Base-by-base conservation (phyloP, 129 eudicot genomes). In the Centella asiatica region DNA sequence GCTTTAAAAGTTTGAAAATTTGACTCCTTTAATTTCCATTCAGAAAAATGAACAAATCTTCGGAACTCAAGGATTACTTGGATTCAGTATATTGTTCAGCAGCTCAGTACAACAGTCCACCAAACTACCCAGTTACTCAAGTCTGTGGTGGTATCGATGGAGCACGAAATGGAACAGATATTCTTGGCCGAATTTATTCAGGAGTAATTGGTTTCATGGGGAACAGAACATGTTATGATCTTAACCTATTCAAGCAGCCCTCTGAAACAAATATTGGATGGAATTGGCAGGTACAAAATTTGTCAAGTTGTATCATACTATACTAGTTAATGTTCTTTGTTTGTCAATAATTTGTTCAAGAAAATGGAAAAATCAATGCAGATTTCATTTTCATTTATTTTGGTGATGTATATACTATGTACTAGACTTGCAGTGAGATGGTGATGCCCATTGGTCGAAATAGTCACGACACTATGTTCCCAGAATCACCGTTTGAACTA, bases 351-450 rank as follows among this genome's bases (percentile, higher is more conserved):
- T n/a, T n/a, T n/a, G n/a, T n/a, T n/a, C n/a, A n/a, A n/a, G n/a
- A n/a, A n/a, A n/a, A n/a, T n/a, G n/a, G n/a, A n/a, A n/a, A n/a
- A n/a, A n/a, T n/a, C n/a, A n/a, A n/a, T n/a, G n/a, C n/a, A n/a
- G n/a, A n/a, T n/a, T n/a, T n/a, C n/a, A n/a, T n/a, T n/a, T n/a
- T n/a, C n/a, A n/a, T n/a, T n/a, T n/a, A n/a, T n/a, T n/a, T n/a
- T n/a, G n/a, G n/a, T n/a, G n/a, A n/a, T n/a, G n/a, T n/a, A n/a
- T n/a, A n/a, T n/a, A n/a, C n/a, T n/a, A n/a, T n/a, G n/a, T n/a
- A n/a, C n/a, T 27, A 88, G 96, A 66, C 64, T 1, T 88, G 96
- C 39, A 88, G 85, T n/a, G 96, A 88, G 55, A 72, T 88, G 83
- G 83, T 81, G 74, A 73, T 85, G 25, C 94, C 89, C 6, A 61